Percentiles rank a stretch among this genome's conserved stretches.
phyloP scores from a whole-genome alignment of 2,329 filamentous ascomycete species.

The Ophiosphaerella korrae region DNA sequence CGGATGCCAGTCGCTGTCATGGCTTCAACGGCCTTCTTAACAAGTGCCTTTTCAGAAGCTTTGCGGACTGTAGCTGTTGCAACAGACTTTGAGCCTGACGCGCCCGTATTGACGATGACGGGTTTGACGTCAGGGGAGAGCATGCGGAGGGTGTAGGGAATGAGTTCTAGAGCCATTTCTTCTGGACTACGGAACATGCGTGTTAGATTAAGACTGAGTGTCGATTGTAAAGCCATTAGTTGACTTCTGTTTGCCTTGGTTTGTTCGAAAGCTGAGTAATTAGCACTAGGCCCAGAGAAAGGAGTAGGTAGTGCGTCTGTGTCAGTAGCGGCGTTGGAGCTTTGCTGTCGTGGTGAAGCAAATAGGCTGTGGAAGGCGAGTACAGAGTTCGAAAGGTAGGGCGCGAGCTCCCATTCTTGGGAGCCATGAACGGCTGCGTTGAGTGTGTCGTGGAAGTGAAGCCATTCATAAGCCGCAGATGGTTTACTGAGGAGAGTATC shows the following conservation, averaged over 20 bases:
- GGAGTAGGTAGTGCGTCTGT: conserved; percentile 61
- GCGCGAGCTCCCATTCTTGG: conserved; percentile 90
- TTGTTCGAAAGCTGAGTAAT: conserved; percentile 80
- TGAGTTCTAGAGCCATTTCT: conserved; percentile 77
- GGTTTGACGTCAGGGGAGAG: conserved; percentile 90
- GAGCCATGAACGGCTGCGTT: conserved; percentile 78
- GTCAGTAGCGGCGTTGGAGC: conserved; percentile 46
- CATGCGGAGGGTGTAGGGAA: conserved; percentile 84
- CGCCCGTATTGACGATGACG: conserved; percentile 73
- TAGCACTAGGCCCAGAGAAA: conserved; percentile 81
- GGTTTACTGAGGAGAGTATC: conserved; percentile 91
- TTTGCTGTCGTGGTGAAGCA: conserved; percentile 63
- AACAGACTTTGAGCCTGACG: conserved; percentile 43
- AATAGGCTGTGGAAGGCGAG: conserved; percentile 93
- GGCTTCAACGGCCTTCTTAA: conserved; percentile 77
- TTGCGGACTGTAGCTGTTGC: conserved; percentile 85
- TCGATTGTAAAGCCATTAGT: conserved; percentile 73
- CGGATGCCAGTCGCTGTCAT: conserved; percentile 82
- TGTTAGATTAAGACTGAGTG: conserved; percentile 72
- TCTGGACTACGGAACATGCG: conserved; percentile 80
- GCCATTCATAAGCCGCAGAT: conserved; percentile 86
- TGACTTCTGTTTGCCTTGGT: conserved; percentile 77
- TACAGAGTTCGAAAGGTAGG: conserved; percentile 84
- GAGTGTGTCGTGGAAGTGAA: conserved; percentile 87
- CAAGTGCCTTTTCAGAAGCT: conserved; percentile 80